A percentile compares a stretch with the other conserved stretches of the same genome.
phyloP scores from a whole-genome alignment of 2,329 filamentous ascomycete species.

The Fusarium sp. region DNA sequence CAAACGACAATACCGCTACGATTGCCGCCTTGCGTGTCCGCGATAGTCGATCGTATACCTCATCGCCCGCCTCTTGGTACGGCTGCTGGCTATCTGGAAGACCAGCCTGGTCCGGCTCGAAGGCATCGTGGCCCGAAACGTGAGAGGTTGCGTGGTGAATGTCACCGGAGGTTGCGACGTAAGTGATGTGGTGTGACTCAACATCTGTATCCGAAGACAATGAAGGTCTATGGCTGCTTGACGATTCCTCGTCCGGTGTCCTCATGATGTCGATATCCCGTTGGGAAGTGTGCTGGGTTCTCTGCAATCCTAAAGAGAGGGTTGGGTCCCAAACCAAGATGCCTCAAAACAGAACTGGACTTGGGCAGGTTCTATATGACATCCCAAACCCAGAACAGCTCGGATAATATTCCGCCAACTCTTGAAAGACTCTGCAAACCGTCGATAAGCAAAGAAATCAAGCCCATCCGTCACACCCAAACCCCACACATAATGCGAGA shows the following conservation, averaged over 20 bases:
- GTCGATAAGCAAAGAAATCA: background rate
- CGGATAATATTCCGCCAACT: background rate
- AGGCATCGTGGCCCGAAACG: slow-evolving; percentile 44
- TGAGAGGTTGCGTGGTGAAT: slow-evolving; percentile 43
- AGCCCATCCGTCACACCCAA: background rate
- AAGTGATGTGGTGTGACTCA: background rate
- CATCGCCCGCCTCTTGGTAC: slow-evolving; percentile 53
- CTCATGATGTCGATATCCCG: slow-evolving; percentile 13
- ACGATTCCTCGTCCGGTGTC: background rate
- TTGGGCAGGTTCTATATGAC: background rate
- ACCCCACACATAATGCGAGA: background rate
- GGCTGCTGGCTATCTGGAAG: slow-evolving; percentile 7
- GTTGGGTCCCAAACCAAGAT: background rate
- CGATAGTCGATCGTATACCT: slow-evolving; percentile 73
- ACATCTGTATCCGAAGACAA: slow-evolving; percentile 5
- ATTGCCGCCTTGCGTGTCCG: slow-evolving; percentile 72
- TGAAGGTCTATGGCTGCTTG: background rate
- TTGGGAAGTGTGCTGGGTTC: background rate
- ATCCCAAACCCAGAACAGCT: background rate
- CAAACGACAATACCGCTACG: slow-evolving; percentile 76
- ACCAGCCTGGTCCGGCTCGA: slow-evolving; percentile 32
- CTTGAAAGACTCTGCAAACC: background rate
- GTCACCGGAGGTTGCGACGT: background rate
- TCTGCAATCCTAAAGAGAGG: background rate
- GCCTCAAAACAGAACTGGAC: background rate